A percentile compares a stretch with the other conserved stretches of the same genome.
These are phyloP conservation scores for Colletotrichum gigasporum DNA, from an alignment of 2,329 filamentous ascomycete species.

Conservation along the genomic window DNA sequence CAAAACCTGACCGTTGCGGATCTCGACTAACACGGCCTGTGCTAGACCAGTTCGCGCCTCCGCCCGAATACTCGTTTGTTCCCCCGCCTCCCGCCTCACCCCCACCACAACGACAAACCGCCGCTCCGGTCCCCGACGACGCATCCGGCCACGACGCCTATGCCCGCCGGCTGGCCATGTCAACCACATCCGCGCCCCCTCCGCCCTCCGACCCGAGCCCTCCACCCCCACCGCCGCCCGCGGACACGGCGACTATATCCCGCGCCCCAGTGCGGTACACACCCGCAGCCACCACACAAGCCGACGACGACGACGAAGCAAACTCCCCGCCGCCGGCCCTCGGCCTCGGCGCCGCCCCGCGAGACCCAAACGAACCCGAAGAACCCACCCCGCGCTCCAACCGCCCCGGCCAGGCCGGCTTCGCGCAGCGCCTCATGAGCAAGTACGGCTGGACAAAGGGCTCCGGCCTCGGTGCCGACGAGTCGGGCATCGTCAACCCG, in stretches of 20 bases:
- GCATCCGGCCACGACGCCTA: constrained; percentile 76
- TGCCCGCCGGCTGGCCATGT: constrained; percentile 68
- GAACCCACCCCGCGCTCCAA: constrained; percentile 61
- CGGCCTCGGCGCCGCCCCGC: constrained; percentile 55
- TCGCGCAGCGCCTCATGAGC: constrained; percentile 87
- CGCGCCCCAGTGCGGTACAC: constrained; percentile 81
- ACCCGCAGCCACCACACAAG: constrained; percentile 42
- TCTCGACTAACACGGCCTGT: constrained; percentile 34
- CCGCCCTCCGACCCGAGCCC: constrained; percentile 37
- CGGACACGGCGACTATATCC: constrained; percentile 71
- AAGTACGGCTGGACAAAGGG: constrained; percentile 96
- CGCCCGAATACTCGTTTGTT: constrained; percentile 64
- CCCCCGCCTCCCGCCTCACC: constrained; percentile 61
- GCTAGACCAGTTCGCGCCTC: constrained; percentile 69
- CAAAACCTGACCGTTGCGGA: constrained; percentile 28
- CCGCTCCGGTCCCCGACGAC: constrained; percentile 61
- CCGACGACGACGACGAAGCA: constrained; percentile 49
- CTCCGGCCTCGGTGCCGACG: constrained; percentile 83
- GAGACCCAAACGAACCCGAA: constrained; percentile 47
- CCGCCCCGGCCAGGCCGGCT: constrained; percentile 82
- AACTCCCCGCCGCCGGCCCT: constrained; percentile 58
- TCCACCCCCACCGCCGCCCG: constrained; percentile 46
- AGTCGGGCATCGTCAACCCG: constrained; percentile 85
- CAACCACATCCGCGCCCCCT: constrained; percentile 45
- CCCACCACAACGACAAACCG: constrained; percentile 54